These are phyloP conservation scores for Podospora pseudopauciseta DNA, from an alignment of 495 filamentous ascomycete genomes.

Conservation along the genomic window DNA sequence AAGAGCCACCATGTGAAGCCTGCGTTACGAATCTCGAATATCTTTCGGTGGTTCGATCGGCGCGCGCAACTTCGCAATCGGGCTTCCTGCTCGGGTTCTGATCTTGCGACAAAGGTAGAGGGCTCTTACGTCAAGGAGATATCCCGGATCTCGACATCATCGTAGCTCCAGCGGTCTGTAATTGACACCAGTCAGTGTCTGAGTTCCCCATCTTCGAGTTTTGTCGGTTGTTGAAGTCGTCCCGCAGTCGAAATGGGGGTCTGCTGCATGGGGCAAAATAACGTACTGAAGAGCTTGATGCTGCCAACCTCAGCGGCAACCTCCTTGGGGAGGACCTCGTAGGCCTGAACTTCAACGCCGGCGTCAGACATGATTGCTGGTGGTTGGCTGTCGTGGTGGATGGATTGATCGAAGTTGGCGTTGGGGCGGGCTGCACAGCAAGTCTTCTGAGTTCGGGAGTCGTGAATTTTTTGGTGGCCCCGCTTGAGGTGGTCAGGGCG, in stretches of 20 bases:
- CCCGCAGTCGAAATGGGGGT: background rate
- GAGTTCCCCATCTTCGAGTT: slow-evolving; percentile 10
- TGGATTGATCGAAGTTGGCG: slow-evolving; percentile 31
- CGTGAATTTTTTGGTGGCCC: slow-evolving; percentile 43
- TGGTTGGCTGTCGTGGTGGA: slow-evolving; percentile 25
- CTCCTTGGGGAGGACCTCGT: slow-evolving; percentile 90
- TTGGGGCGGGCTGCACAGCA: slow-evolving; percentile 16
- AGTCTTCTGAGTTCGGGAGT: slow-evolving; percentile 27
- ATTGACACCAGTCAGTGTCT: slow-evolving; percentile 30
- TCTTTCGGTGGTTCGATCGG: background rate
- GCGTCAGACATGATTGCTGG: slow-evolving; percentile 83
- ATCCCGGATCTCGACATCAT: slow-evolving; percentile 98
- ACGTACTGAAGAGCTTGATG: slow-evolving; percentile 88
- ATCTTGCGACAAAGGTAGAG: slow-evolving; percentile 7
- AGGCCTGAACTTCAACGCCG: slow-evolving; percentile 81
- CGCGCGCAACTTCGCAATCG: background rate
- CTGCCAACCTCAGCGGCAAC: slow-evolving; percentile 83
- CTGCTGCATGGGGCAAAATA: background rate
- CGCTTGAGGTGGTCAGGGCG: slow-evolving; percentile 27
- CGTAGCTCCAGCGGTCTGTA: slow-evolving; percentile 67
- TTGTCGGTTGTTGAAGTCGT: background rate
- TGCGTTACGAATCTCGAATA: slow-evolving; percentile 10
- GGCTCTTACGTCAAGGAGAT: slow-evolving; percentile 96
- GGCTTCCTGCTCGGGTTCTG: background rate
- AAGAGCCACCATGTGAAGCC: background rate